Percentiles rank a stretch among this genome's conserved stretches.
These are phyloP conservation scores for Penicillium sp. DNA, from an alignment of 2,329 filamentous ascomycete genomes.

Conservation along the genomic window DNA sequence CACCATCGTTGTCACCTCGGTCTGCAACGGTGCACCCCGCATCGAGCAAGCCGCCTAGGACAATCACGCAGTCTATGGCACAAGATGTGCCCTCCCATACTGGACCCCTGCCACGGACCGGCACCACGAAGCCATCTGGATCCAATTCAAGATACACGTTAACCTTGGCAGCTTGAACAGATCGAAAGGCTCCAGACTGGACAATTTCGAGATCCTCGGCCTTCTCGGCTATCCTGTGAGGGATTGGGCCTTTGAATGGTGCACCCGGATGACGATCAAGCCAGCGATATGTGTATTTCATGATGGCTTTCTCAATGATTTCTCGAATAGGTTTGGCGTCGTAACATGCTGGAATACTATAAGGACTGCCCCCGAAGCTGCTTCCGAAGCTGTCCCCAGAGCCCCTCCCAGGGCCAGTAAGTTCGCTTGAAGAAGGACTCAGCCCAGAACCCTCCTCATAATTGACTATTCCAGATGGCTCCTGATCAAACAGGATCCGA, in stretches of 20 bases:
- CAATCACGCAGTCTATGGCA: slow-evolving; percentile 33
- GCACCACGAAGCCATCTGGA: slow-evolving; percentile 18
- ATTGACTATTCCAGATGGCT: not conserved
- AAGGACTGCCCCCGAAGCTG: not conserved
- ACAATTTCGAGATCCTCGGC: slow-evolving; percentile 17
- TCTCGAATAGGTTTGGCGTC: slow-evolving; percentile 11
- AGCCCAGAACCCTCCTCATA: too few relatives aligned
- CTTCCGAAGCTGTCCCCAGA: not conserved
- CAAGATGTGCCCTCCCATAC: slow-evolving; percentile 23
- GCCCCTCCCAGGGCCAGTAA: not conserved
- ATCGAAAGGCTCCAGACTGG: slow-evolving; percentile 15
- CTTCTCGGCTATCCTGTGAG: slow-evolving; percentile 10
- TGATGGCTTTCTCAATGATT: slow-evolving; percentile 25
- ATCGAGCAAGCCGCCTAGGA: slow-evolving; percentile 36
- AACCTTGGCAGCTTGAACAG: slow-evolving; percentile 19
- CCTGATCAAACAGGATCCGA: not conserved
- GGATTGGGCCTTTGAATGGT: slow-evolving; percentile 8
- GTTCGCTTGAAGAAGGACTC: too few relatives aligned
- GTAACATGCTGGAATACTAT: not conserved
- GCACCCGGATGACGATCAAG: slow-evolving; percentile 31
- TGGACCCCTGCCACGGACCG: slow-evolving; percentile 34
- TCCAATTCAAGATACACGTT: slow-evolving; percentile 16
- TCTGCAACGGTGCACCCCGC: slow-evolving; percentile 37
- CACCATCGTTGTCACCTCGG: slow-evolving; percentile 16
- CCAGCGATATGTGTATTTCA: slow-evolving; percentile 27